phyloP scores from a whole-genome alignment of 1,139 yeast species.

The Debaryomyces fabryi region DNA sequence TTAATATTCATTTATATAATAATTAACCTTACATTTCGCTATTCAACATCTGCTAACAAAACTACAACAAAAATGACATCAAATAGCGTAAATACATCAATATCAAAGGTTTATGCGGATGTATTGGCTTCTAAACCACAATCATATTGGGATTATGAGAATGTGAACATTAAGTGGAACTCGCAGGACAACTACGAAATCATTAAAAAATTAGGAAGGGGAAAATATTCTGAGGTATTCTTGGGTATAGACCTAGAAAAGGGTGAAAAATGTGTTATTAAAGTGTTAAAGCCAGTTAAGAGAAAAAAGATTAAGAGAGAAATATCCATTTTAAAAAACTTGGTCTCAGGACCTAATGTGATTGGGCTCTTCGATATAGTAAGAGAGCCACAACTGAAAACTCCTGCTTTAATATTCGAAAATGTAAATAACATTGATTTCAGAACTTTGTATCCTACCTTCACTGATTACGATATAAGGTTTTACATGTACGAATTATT shows the following conservation, averaged over 20 bases:
- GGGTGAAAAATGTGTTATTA: conserved; percentile 68
- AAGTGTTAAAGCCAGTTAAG: conserved; percentile 95
- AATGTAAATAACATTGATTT: conserved; percentile 89
- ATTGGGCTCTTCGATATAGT: conserved; percentile 83
- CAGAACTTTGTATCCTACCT: conserved; percentile 87
- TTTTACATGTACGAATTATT: conserved; percentile 87
- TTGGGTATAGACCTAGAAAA: conserved; percentile 38
- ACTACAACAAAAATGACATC: conserved; percentile 12
- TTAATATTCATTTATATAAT: conserved; percentile 4
- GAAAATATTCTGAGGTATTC: conserved; percentile 53
- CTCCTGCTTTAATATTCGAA: conserved; percentile 93
- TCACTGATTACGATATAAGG: conserved; percentile 79
- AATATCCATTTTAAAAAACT: conserved; percentile 86
- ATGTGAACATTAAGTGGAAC: conserved; percentile 48
- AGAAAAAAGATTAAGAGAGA: conserved; percentile 95
- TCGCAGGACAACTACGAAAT: conserved; percentile 52
- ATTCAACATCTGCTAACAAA: not conserved
- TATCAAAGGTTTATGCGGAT: conserved; percentile 47
- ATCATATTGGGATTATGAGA: conserved; percentile 53
- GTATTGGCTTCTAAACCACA: conserved; percentile 47
- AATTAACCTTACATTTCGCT: conserved; percentile 8
- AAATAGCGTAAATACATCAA: conserved; percentile 28
- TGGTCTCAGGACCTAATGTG: conserved; percentile 85
- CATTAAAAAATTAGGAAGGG: conserved; percentile 49
- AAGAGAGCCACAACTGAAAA: conserved; percentile 85